Evolutionary conservation across 352 stramenopile genomes (phyloP).

Genomic region (Blastocystis sp.): DNA sequence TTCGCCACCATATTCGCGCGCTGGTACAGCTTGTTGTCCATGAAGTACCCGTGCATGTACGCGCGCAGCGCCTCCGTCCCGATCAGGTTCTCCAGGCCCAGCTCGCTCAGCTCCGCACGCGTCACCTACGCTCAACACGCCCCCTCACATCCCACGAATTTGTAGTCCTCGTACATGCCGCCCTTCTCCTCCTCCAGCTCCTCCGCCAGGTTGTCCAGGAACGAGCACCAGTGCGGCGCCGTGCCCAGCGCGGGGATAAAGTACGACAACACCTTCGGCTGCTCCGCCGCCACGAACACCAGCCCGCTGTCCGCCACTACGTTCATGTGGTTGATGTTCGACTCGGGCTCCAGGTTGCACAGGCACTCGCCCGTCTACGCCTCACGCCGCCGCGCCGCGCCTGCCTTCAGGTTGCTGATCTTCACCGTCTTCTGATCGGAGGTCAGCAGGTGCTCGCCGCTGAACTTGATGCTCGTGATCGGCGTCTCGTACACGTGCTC

Average conservation of each 20-base stretch:
- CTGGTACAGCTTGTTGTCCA: conserved; percentile 94
- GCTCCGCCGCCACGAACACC: conserved; percentile 90
- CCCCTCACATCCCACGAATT: conserved; percentile 92
- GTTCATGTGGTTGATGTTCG: conserved; percentile 91
- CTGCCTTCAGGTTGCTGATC: conserved; percentile 79
- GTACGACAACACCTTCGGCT: conserved; percentile 93
- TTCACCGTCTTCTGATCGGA: conserved; percentile 79
- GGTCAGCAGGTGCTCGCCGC: conserved; percentile 73
- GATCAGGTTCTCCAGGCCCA: conserved; percentile 94
- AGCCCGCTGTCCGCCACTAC: conserved; percentile 88
- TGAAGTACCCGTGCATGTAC: conserved; percentile 99
- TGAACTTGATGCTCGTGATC: conserved; percentile 84
- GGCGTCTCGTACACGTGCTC: conserved; percentile 94
- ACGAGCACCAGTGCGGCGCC: conserved; percentile 96
- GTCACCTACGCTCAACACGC: conserved; percentile 78
- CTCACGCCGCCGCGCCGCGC: too few relatives aligned
- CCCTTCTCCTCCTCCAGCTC: conserved; percentile 87
- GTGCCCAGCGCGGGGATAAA: conserved; percentile 94
- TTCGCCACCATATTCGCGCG: conserved; percentile 90
- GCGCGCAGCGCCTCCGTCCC: conserved; percentile 89
- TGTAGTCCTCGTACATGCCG: conserved; percentile 95
- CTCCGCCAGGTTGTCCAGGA: conserved; percentile 97
- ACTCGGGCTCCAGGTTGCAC: conserved; percentile 89
- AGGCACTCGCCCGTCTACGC: conserved; percentile 29
- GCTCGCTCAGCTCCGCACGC: conserved; percentile 82